Conservation (phyloP, 495 filamentous ascomycete species). For the Cenococcum geophilum region DNA sequence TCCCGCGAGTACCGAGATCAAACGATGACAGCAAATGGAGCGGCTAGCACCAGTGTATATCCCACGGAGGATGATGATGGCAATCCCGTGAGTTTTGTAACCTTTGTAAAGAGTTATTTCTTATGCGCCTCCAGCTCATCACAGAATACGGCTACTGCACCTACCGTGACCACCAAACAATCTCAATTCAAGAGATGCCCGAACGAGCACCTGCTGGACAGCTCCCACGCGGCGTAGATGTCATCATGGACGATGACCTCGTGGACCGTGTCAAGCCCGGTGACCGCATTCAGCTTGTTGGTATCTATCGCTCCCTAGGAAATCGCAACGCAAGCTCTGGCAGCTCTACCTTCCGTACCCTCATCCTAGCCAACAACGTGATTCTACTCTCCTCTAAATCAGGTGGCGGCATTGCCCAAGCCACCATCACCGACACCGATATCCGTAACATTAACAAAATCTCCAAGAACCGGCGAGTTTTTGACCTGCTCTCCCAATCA, state of each 20-base stretch:
- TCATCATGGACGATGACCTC: constrained; percentile 93
- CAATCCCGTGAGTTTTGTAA: constrained; percentile 49
- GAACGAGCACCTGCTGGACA: constrained; percentile 94
- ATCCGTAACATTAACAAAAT: constrained; percentile 98
- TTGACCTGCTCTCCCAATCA: constrained; percentile 90
- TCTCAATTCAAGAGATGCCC: constrained; percentile 99
- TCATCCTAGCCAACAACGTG: constrained; percentile 90
- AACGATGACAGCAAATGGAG: constrained; percentile 87
- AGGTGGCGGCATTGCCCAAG: constrained; percentile 86
- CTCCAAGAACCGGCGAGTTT: constrained; percentile 89
- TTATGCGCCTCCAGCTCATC: constrained; percentile 50
- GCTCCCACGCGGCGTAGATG: constrained; percentile 93
- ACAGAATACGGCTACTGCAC: constrained; percentile 96
- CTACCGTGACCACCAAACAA: constrained; percentile 94
- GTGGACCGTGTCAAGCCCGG: constrained; percentile 94
- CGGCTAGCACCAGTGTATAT: constrained; percentile 83
- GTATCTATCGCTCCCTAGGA: constrained; percentile 86
- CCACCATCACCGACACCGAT: constrained; percentile 92
- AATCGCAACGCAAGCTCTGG: constrained; percentile 85
- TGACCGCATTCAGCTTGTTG: constrained; percentile 92
- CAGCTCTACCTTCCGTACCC: constrained; percentile 85
- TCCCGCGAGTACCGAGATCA: constrained; percentile 87
- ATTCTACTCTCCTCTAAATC: constrained; percentile 94
- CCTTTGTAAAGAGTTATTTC: not conserved
- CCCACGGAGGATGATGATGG: constrained; percentile 88